Evolutionary conservation across 2,329 filamentous ascomycete genomes (phyloP), one percentile per base, ranked within the genome.

Genomic region (Cladorrhinum sp.): DNA sequence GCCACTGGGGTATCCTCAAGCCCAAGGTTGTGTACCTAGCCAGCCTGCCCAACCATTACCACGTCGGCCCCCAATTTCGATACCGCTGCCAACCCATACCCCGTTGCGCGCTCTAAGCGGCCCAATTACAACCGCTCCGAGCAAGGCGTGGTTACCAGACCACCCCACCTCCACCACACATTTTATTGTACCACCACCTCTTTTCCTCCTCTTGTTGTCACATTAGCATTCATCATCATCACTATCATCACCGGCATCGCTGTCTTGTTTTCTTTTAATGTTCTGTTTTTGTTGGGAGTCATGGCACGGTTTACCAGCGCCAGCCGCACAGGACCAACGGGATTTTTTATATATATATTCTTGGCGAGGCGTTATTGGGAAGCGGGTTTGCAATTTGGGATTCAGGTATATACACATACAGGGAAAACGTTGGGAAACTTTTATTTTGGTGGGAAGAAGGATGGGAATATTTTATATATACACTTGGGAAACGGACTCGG

Each of bases 181-280:
- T 12, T 24, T 13, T 50, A 5, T 50, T 50, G 49, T 27, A 50
- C 24, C 18, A 50, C 20, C 24, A 24, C 18, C 22, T 16, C 22
- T 50, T 25, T 50, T 50, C 22, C 2, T 50, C 49, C 49, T n/a
- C 49, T 27, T 25, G 7, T 18, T 25, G 22, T 50, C 22, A 50
- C 38, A 25, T n/a, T n/a, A 41, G 36, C 36, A 41, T 41, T 48
- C 53, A 55, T 25, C 55, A 49, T 51, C 45, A 41, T 36, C 48
- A 18, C 38, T 48, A 41, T 50, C 22, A 50, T 25, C 49, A 50
- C 4, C 49, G 24, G 49, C 49, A 25, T 50, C 25, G 23, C 9
- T 8, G 18, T 24, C 12, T 51, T 52, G 24, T 36, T 22, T 38
- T 16, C 45, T 45, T 23, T 9, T 55, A 22, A 41, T 48, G 25